Evolutionary conservation across 495 filamentous ascomycete genomes (phyloP).

Genomic region (Talaromyces liani): DNA sequence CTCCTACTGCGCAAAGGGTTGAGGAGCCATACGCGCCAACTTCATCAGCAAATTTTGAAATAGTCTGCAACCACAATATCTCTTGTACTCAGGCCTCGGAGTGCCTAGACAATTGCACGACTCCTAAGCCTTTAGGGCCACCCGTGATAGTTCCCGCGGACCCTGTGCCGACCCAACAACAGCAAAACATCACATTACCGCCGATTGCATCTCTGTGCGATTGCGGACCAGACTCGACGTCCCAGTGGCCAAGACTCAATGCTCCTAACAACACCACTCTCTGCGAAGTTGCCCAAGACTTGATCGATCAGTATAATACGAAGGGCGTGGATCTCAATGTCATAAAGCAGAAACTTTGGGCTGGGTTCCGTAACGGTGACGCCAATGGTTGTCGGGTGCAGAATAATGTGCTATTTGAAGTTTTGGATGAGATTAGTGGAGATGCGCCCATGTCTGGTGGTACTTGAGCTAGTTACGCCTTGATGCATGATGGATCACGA

Average conservation of each 20-base stretch:
- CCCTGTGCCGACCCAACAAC: background rate
- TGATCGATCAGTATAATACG: constrained; percentile 34
- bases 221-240: constrained; percentile 15
- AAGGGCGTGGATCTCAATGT: constrained; percentile 28
- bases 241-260: constrained; percentile 16
- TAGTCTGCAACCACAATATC: background rate
- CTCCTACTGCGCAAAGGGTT: background rate
- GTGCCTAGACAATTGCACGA: background rate
- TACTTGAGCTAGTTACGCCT: background rate
- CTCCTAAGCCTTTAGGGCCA: background rate
- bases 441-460: constrained; percentile 8
- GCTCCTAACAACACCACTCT: constrained; percentile 33
- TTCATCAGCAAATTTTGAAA: background rate
- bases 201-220: constrained; percentile 19
- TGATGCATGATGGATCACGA: background rate
- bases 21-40: background rate
- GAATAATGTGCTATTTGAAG: constrained; percentile 35
- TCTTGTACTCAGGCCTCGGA: background rate
- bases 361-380: constrained; percentile 26
- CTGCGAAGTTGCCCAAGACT: constrained; percentile 33
- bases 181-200: background rate
- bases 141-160: background rate
- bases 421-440: constrained; percentile 38
- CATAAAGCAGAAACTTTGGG: constrained; percentile 27
- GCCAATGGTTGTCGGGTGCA: constrained; percentile 35